phyloP scores from a whole-genome alignment of 2,329 filamentous ascomycete genomes.

The Fusarium tanahbumbuense region DNA sequence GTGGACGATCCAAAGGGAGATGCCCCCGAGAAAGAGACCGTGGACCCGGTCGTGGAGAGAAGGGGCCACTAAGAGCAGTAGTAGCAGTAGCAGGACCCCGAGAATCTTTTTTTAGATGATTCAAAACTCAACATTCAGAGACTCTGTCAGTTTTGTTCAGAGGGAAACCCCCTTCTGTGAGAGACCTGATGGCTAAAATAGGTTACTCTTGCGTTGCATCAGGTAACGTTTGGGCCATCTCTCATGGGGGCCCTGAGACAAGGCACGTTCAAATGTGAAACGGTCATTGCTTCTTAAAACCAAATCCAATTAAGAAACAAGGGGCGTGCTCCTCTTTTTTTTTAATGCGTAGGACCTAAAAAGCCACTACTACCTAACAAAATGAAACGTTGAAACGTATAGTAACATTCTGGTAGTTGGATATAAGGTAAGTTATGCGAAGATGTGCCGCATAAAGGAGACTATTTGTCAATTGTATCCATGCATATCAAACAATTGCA shows the following conservation, averaged over 20 bases:
- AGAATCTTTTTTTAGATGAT: slow-evolving; percentile 36
- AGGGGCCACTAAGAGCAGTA: slow-evolving; percentile 26
- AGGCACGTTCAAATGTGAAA: slow-evolving; percentile 40
- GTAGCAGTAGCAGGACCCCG: not conserved
- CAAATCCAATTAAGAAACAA: slow-evolving; percentile 3
- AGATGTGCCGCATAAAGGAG: slow-evolving; percentile 18
- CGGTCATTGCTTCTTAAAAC: slow-evolving; percentile 19
- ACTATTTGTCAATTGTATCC: slow-evolving; percentile 7
- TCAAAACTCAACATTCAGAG: slow-evolving; percentile 23
- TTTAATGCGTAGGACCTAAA: not conserved
- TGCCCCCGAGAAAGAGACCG: slow-evolving; percentile 41
- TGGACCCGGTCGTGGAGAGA: slow-evolving; percentile 31
- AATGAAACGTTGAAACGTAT: not conserved
- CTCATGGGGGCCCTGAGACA: slow-evolving; percentile 41
- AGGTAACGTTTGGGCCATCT: slow-evolving; percentile 37
- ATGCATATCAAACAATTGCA: slow-evolving; percentile 28
- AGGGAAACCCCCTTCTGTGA: not conserved
- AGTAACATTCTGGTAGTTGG: slow-evolving; percentile 3
- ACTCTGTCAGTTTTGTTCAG: not conserved
- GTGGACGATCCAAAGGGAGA: slow-evolving; percentile 41
- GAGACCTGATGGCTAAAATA: not conserved
- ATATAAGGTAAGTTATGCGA: slow-evolving; percentile 2
- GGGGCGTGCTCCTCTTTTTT: slow-evolving; percentile 28
- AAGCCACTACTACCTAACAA: not conserved
- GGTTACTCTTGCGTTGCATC: slow-evolving; percentile 12